Percentiles rank a stretch among this genome's conserved stretches.
Evolutionary conservation across 2,329 filamentous ascomycete species (phyloP).

Genomic region (Aspergillus brunneoviolaceus): DNA sequence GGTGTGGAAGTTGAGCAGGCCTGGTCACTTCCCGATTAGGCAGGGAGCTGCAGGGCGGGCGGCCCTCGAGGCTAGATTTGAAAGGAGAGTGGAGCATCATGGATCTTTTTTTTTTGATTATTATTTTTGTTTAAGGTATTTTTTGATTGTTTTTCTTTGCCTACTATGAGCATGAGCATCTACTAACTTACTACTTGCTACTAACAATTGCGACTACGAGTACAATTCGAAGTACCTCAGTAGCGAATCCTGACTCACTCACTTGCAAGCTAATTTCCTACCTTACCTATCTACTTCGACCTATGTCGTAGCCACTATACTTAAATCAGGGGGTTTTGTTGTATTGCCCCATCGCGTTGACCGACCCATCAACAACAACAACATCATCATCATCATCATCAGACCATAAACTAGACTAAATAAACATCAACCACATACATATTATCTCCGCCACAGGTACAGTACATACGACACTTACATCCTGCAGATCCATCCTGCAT

Average conservation of each 20-base stretch:
- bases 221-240: too few species aligned
- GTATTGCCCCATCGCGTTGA: conserved; percentile 3
- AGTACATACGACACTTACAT: not conserved
- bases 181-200: not conserved
- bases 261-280: not conserved
- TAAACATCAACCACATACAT: not conserved
- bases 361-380: not conserved
- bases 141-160: not conserved
- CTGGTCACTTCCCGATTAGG: conserved; percentile 18
- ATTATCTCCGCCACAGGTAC: not conserved
- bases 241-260: not conserved
- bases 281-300: not conserved
- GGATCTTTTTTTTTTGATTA: not conserved
- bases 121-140: not conserved
- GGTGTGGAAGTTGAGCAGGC: conserved; percentile 10
- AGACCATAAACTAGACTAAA: not conserved
- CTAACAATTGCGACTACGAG: too few species aligned
- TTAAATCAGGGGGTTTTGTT: not conserved
- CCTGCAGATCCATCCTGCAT: not conserved
- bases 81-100: not conserved
- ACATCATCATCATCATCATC: not conserved
- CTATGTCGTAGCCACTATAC: not conserved
- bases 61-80: conserved; percentile 17
- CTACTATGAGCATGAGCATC: not conserved
- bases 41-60: conserved; percentile 28